Base-by-base conservation (phyloP, 192 early-diverging fungal genomes). In the Backusella morwellensis region DNA sequence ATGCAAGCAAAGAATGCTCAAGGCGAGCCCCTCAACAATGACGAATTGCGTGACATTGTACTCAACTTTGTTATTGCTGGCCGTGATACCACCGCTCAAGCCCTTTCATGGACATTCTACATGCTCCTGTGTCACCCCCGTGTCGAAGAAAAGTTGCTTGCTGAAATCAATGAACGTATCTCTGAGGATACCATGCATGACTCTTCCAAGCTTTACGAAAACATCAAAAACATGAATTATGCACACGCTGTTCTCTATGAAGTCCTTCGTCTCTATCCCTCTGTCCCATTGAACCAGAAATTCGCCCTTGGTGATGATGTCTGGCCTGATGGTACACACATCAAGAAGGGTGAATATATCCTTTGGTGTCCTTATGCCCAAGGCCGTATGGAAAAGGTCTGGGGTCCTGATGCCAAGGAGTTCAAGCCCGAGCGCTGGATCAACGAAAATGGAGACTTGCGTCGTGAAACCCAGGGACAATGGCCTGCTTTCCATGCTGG, bases 351-450 rank as follows among this genome's bases (percentile, higher is more conserved):
- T 29, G 84, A 88, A 9, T 59, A 66, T 12, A 82, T 93, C 7
- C 56, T 80, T 6, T 92, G 84, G 85, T 82, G 67, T n/a, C 82
- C 85, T 1, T 94, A 87, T 66, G 76, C 79, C 1, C 86, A 89
- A 75, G 90, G 89, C 8, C 78, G 91, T 40, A 77, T 72, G 26
- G 72, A 84, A 74, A 68, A 80, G 6, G 81, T 92, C 17, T 94
- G 92, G 92, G 92, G 92, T 17, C 44, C 76, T 12, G 86, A 93
- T 52, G 92, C 91, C 7, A 80, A 77, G 36, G 76, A 86, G 72
- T 94, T 91, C 78, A 75, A 79, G 23, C 93, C 93, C 15, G 88
- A 91, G 68, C 85, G 92, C 8, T 94, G 92, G 89, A 78, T 93
- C 40, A 83, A 85, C 12, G 78, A 72, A 14, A 52, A 81, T 19